These are phyloP conservation scores for Astragalus glycyphyllos DNA, from an alignment of 306 rosid genomes.

Conservation along the genomic window DNA sequence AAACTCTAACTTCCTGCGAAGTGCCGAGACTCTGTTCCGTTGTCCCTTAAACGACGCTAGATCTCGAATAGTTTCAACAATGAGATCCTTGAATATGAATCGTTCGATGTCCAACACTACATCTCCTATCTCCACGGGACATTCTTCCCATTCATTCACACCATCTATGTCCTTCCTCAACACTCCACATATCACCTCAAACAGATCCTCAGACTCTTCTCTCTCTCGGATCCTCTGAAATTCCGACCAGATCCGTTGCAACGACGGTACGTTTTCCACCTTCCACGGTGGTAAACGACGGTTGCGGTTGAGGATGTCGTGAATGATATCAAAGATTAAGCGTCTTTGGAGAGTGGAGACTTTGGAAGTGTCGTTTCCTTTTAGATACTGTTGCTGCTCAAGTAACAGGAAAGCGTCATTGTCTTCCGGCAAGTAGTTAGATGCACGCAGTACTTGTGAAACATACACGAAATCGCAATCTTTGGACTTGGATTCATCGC, in stretches of 20 bases:
- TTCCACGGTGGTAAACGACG: conserved; percentile 80
- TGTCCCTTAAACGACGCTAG: conserved; percentile 51
- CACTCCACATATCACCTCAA: conserved; percentile 71
- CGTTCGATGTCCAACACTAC: conserved; percentile 79
- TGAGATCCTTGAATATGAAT: conserved; percentile 81
- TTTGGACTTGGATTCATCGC: conserved; percentile 48
- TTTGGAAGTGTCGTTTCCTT: conserved; percentile 71
- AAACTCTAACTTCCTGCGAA: conserved; percentile 72
- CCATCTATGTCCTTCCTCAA: conserved; percentile 71
- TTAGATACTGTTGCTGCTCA: conserved; percentile 72
- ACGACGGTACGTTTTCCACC: conserved; percentile 28
- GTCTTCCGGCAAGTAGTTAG: conserved; percentile 59
- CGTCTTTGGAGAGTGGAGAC: conserved; percentile 63
- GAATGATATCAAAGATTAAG: conserved; percentile 73
- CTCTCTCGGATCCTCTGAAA: conserved; percentile 64
- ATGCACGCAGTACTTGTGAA: conserved; percentile 72
- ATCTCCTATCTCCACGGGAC: conserved; percentile 67
- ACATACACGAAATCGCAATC: conserved; percentile 72
- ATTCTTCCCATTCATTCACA: conserved; percentile 66
- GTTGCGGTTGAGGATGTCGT: conserved; percentile 63
- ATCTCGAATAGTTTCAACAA: conserved; percentile 78
- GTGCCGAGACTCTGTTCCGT: conserved; percentile 44
- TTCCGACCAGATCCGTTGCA: conserved; percentile 66
- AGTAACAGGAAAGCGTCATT: conserved; percentile 60
- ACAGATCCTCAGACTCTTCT: conserved; percentile 63